phyloP scores from a whole-genome alignment of 2,329 filamentous ascomycete genomes.

The Fonsecaea erecta region DNA sequence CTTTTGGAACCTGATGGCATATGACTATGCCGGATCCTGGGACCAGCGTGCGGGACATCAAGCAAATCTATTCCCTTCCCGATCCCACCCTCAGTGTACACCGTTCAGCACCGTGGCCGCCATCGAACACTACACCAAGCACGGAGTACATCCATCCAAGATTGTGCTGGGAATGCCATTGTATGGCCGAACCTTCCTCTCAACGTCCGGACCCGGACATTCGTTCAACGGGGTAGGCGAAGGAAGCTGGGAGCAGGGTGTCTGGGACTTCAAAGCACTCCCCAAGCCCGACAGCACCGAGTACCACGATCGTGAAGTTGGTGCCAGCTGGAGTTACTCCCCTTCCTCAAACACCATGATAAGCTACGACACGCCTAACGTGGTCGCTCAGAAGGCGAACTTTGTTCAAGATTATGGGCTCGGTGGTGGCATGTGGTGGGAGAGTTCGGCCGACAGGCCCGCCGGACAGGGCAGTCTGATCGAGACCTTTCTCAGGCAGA shows the following conservation, averaged over 20 bases:
- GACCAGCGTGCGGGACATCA: conserved; percentile 74
- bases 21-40: conserved; percentile 88
- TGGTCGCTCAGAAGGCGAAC: conserved; percentile 70
- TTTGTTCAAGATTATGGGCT: conserved; percentile 71
- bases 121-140: conserved; percentile 68
- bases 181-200: conserved; percentile 83
- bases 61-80: conserved; percentile 72
- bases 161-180: conserved; percentile 90
- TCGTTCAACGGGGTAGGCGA: conserved; percentile 73
- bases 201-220: conserved; percentile 74
- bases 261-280: conserved; percentile 87
- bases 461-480: conserved; percentile 69
- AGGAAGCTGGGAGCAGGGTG: conserved; percentile 81
- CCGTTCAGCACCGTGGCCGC: conserved; percentile 78
- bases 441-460: conserved; percentile 75
- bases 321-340: conserved; percentile 80
- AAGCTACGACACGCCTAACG: conserved; percentile 73
- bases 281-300: conserved; percentile 71
- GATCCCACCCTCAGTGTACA: conserved; percentile 64
- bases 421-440: conserved; percentile 97
- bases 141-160: conserved; percentile 70
- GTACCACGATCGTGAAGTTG: conserved; percentile 62
- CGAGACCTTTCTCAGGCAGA: conserved; percentile 49
- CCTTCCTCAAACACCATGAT: conserved; percentile 67
- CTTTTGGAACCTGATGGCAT: conserved; percentile 85